These are phyloP conservation scores for Clathrospora elynae DNA, from an alignment of 2,329 filamentous ascomycete species.

Conservation along the genomic window DNA sequence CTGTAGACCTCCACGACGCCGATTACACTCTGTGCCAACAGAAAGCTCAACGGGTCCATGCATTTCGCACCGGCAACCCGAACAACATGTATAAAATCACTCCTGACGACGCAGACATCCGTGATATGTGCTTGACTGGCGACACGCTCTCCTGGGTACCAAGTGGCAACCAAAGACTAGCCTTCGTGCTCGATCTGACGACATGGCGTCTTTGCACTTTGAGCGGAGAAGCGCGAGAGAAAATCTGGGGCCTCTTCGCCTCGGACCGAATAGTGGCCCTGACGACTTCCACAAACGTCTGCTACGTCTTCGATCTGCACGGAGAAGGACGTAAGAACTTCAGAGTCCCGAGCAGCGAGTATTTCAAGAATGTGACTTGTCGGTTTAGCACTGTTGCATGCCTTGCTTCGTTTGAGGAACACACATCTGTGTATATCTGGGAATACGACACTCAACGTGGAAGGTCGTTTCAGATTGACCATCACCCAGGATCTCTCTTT, in stretches of 20 bases:
- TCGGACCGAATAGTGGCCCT: conserved; percentile 37
- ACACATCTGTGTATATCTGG: conserved; percentile 35
- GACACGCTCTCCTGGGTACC: background rate
- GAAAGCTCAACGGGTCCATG: conserved; percentile 32
- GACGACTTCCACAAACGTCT: conserved; percentile 15
- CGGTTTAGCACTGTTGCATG: conserved; percentile 33
- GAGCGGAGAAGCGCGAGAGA: conserved; percentile 29
- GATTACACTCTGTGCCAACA: conserved; percentile 21
- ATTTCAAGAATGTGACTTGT: conserved; percentile 18
- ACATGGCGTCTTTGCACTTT: conserved; percentile 19
- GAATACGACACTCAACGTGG: conserved; percentile 32
- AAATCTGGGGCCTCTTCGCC: conserved; percentile 17
- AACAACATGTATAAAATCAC: conserved; percentile 4
- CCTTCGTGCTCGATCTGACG: conserved; percentile 33
- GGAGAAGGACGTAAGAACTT: conserved; percentile 26
- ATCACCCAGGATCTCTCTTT: conserved; percentile 2
- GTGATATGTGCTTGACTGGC: no score
- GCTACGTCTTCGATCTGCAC: conserved; percentile 30
- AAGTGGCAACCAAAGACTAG: background rate
- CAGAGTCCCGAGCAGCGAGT: conserved; percentile 14
- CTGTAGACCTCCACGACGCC: conserved; percentile 14
- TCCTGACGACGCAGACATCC: no score
- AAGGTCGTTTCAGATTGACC: conserved; percentile 25
- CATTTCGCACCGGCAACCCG: conserved; percentile 31
- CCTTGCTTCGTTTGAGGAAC: conserved; percentile 7